These are phyloP conservation scores for Teratosphaeria gauchensis DNA, from an alignment of 2,329 filamentous ascomycete species.

Conservation along the genomic window DNA sequence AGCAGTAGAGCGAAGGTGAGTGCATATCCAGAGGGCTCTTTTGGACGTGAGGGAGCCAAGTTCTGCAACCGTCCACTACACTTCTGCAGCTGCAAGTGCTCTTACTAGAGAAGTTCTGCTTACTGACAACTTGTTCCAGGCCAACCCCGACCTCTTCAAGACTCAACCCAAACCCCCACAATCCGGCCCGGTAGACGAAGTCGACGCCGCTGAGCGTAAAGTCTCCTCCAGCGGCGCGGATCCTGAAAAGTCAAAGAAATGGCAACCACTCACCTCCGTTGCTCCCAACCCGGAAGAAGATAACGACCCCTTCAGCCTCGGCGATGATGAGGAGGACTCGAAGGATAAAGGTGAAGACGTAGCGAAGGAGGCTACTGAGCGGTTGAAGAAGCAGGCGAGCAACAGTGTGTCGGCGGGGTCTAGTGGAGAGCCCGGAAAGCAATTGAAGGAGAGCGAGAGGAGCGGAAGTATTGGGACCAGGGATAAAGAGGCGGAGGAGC, in stretches of 20 bases:
- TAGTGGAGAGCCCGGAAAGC: constrained; percentile 1
- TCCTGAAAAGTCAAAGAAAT: constrained; percentile 72
- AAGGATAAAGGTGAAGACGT: constrained; percentile 54
- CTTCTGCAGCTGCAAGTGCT: no score
- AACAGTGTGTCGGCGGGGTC: constrained; percentile 40
- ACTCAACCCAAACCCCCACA: constrained; percentile 48
- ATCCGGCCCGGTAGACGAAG: constrained; percentile 64
- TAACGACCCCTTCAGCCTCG: constrained; percentile 92
- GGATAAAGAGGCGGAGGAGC: constrained; percentile 36
- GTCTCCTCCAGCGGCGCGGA: constrained; percentile 2
- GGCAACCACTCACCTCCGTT: constrained; percentile 83
- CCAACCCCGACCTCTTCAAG: constrained; percentile 75
- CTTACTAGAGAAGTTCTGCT: background rate
- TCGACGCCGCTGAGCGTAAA: constrained; percentile 59
- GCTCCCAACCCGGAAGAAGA: constrained; percentile 75
- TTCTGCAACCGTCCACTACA: background rate
- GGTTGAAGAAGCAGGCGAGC: constrained; percentile 40
- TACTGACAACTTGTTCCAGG: constrained; percentile 16
- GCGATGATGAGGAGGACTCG: constrained; percentile 83
- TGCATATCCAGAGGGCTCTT: background rate
- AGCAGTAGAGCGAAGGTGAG: constrained; percentile 49
- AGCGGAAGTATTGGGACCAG: constrained; percentile 28
- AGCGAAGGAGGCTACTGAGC: constrained; percentile 43
- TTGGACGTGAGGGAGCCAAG: background rate
- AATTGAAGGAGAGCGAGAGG: constrained; percentile 30